Base-by-base conservation (phyloP, 352 stramenopile species). In the Halophytophthora polymorphica region DNA sequence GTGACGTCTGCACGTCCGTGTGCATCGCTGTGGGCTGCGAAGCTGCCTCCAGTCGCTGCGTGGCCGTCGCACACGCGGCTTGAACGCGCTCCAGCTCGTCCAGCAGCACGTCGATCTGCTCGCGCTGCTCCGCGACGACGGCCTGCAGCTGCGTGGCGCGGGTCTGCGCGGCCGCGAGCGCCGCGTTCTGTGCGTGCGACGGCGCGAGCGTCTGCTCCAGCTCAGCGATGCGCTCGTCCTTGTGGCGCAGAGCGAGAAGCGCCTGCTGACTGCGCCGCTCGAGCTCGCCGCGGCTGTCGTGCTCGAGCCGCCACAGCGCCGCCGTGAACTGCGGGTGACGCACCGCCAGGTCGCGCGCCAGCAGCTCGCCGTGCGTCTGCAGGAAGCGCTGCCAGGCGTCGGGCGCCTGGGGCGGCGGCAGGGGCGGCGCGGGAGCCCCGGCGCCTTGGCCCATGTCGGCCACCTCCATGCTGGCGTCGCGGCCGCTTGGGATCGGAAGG, bases 81-180 rank as follows among this genome's bases (percentile, higher is more conserved):
- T 47, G 57, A 17, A 68, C 6, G 7, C 31, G 50, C 21, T 72
- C 53, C 14, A 72, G 44, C 19, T 72, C 63, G 46, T 72, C 63
- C 33, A 68, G 35, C 18, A 72, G 41, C 45, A 72, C 63, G 2
- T 68, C 54, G 39, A 72, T 65, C 33, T 72, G 58, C 29, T 66
- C 53, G 11, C 56, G 37, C 18, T 65, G 50, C 35, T 69, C 58
- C 2, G 50, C 19, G 19, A 71, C 23, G 38, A 35, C 23, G n/a
- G 22, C 1, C 3, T 37, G 38, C 39, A 66, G 15, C 29, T n/a
- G 23, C 12, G 29, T 17, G 13, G 19, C 37, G 2, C 18, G 39
- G 10, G 19, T 22, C 8, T 15, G 21, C 10, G 8, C 18, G 12
- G 15, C 38, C 21, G 18, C 18, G 0, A 31, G 25, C 4, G 21